These are phyloP conservation scores for Pleurotus ostreatus DNA, from an alignment of 768 basidiomycete species.

Conservation along the genomic window DNA sequence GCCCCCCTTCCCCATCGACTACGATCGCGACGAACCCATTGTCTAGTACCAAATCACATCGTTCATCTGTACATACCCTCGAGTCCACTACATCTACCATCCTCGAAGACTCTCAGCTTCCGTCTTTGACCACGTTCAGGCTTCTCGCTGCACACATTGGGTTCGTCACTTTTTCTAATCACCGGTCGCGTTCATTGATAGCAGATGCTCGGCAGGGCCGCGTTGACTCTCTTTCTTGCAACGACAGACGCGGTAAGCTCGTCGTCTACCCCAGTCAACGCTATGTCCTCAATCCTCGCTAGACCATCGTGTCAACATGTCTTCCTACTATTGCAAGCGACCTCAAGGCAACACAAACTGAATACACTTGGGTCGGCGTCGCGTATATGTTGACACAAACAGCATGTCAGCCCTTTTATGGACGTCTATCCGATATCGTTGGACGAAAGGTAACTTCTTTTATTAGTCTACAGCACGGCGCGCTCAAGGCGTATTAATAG, in stretches of 20 bases:
- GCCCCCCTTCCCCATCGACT: not conserved
- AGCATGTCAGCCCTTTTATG: constrained; percentile 80
- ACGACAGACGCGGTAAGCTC: constrained; percentile 77
- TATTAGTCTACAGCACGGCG: not conserved
- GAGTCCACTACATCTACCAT: constrained; percentile 26
- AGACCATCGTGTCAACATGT: constrained; percentile 78
- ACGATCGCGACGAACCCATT: not conserved
- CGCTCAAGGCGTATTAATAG: constrained; percentile 29
- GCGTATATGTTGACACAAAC: constrained; percentile 86
- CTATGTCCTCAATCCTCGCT: not conserved
- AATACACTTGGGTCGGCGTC: constrained; percentile 86
- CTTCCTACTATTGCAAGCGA: constrained; percentile 77
- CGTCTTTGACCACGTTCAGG: constrained; percentile 47
- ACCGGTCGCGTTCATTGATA: not conserved
- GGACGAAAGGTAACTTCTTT: constrained; percentile 62
- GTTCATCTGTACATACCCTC: constrained; percentile 17
- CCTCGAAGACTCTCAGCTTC: constrained; percentile 19
- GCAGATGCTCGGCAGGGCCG: constrained; percentile 46
- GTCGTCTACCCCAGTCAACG: not conserved
- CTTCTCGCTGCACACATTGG: constrained; percentile 67
- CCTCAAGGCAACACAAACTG: constrained; percentile 58
- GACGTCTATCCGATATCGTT: constrained; percentile 71
- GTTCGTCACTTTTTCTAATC: constrained; percentile 29
- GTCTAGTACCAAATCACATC: constrained; percentile 17
- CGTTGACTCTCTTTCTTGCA: constrained; percentile 77